Evolutionary conservation across 2,329 filamentous ascomycete genomes (phyloP).

Genomic region (Beauveria asiatica): DNA sequence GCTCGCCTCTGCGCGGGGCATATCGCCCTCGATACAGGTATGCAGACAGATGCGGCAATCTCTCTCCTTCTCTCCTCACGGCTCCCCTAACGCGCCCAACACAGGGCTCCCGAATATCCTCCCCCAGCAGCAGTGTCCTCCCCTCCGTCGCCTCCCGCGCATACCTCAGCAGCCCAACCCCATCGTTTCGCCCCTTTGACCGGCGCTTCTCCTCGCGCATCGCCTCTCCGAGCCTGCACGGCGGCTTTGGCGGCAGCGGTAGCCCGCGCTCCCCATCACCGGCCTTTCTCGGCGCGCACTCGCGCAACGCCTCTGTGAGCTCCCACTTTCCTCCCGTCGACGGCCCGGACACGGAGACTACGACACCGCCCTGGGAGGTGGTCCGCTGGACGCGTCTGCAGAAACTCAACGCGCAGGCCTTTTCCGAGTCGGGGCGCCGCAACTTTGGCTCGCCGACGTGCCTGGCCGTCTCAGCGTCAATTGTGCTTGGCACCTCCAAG

Average conservation of each 20-base stretch:
- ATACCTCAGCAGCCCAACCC: constrained; percentile 60
- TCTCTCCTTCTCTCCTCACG: background rate
- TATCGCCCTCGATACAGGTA: constrained; percentile 71
- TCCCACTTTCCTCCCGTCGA: constrained; percentile 56
- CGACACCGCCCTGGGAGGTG: constrained; percentile 88
- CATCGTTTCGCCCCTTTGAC: constrained; percentile 87
- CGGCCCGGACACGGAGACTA: constrained; percentile 57
- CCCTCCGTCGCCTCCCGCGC: constrained; percentile 60
- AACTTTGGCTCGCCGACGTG: constrained; percentile 91
- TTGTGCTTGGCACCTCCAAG: constrained; percentile 87
- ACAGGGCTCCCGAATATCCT: constrained; percentile 54
- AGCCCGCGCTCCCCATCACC: constrained; percentile 68
- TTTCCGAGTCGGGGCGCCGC: constrained; percentile 84
- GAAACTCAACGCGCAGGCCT: constrained; percentile 81
- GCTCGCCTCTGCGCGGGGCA: constrained; percentile 61
- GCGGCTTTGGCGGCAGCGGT: background rate
- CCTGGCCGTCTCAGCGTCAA: constrained; percentile 76
- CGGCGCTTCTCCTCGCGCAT: constrained; percentile 87
- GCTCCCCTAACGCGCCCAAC: constrained; percentile 19
- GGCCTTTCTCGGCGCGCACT: constrained; percentile 66
- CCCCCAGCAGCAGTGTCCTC: constrained; percentile 66
- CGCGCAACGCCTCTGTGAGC: constrained; percentile 69
- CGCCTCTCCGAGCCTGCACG: constrained; percentile 40
- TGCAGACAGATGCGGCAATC: constrained; percentile 15
- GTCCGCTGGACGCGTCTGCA: constrained; percentile 90